Conservation (phyloP, 1,284 basidiomycete genomes). For the Ceratobasidium sp. region DNA sequence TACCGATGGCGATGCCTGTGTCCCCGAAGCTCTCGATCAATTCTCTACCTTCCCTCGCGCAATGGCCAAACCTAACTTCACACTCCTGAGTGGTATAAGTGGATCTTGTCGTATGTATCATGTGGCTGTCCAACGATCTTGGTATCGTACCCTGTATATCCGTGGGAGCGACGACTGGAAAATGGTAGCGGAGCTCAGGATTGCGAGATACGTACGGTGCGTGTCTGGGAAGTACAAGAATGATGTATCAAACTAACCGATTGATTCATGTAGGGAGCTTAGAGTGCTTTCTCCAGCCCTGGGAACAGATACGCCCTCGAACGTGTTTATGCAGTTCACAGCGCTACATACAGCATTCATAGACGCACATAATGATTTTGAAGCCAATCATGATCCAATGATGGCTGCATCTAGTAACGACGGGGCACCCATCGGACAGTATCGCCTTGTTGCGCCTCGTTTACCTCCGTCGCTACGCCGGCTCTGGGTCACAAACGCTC, state of each 20-base stretch:
- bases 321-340: background rate
- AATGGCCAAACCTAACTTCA: background rate
- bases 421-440: constrained; percentile 7
- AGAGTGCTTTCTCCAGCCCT: constrained; percentile 1
- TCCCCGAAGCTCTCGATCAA: constrained; percentile 5
- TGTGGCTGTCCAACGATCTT: constrained; percentile 18
- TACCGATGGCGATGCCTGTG: background rate
- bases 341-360: constrained; percentile 5
- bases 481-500: constrained; percentile 17
- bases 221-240: background rate
- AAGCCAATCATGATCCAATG: background rate
- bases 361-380: constrained; percentile 20
- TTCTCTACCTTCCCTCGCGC: background rate
- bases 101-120: constrained; percentile 13
- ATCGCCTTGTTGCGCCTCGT: constrained; percentile 15
- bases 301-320: background rate
- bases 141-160: constrained; percentile 12
- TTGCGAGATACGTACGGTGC: constrained; percentile 13
- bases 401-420: background rate
- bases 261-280: background rate
- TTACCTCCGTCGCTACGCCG: constrained; percentile 26
- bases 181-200: background rate
- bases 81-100: background rate
- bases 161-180: constrained; percentile 7
- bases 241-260: no score